Evolutionary conservation across 371 early-diverging fungal genomes (phyloP).

Genomic region (Saksenaea oblongispora): DNA sequence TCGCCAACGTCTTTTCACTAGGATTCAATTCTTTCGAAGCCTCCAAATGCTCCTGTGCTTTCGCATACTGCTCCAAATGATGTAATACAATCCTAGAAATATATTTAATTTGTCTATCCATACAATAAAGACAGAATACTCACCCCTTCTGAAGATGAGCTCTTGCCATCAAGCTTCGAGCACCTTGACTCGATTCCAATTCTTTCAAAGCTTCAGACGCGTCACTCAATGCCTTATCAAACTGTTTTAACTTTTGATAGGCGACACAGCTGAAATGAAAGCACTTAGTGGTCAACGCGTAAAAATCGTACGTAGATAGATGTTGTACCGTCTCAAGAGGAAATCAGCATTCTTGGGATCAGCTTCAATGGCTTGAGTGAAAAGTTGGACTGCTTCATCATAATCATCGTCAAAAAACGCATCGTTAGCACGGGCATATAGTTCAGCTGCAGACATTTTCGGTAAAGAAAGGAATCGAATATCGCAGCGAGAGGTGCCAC

Average conservation of each 20-base stretch:
- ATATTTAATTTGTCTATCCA: background rate
- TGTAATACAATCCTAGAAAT: slow-evolving; percentile 51
- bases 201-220: slow-evolving; percentile 60
- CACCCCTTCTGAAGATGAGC: slow-evolving; percentile 65
- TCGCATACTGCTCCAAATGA: slow-evolving; percentile 48
- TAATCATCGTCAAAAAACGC: slow-evolving; percentile 83
- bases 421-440: slow-evolving; percentile 81
- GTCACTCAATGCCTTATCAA: slow-evolving; percentile 62
- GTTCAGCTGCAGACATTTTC: slow-evolving; percentile 63
- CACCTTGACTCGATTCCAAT: slow-evolving; percentile 47
- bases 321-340: slow-evolving; percentile 56
- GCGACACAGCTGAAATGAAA: slow-evolving; percentile 51
- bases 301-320: background rate
- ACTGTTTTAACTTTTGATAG: slow-evolving; percentile 62
- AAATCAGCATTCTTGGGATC: slow-evolving; percentile 74
- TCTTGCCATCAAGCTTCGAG: slow-evolving; percentile 63
- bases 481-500: background rate
- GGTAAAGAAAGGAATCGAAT: background rate
- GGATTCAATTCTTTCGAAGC: slow-evolving; percentile 54
- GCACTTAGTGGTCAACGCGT: too few relatives aligned
- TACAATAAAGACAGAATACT: background rate
- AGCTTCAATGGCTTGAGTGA: slow-evolving; percentile 75
- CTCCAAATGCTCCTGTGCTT: slow-evolving; percentile 58
- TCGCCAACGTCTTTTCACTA: slow-evolving; percentile 52
- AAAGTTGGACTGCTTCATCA: slow-evolving; percentile 73